Evolutionary conservation across 2,329 filamentous ascomycete species (phyloP), one percentile per base, ranked within the genome.

Genomic region (Fusarium sp.): DNA sequence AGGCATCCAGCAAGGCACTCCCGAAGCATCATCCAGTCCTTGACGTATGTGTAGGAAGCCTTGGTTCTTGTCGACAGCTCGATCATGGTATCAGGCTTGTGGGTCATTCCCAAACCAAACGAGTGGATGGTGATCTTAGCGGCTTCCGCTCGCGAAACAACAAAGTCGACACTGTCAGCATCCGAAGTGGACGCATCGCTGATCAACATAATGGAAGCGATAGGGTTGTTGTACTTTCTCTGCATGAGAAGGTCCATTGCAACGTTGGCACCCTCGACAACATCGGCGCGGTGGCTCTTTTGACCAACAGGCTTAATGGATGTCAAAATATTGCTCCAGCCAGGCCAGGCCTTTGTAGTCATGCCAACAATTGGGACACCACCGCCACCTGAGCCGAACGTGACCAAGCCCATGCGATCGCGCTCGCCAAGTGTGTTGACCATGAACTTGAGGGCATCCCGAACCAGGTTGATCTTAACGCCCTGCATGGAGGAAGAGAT

Each of bases 1-100:
- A 99, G 84, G 76, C 95, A 98, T 45, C 96, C 96, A 25, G 94
- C 96, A 46, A 98, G 87, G 79, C 96, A 98, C 80, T 99, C 96
- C 29, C 96, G 91, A 37, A 99, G 87, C 95, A 98, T 99, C 95
- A 98, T 98, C 96, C 96, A 99, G 80, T 99, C 96, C 82, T 98
- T 99, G 73, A 99, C 94, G 76, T 98, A 99, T 2, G 94, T 97
- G 77, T 98, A 99, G 2, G 94, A 97, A 7, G 94, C 96, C 82
- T 98, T 99, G 6, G 96, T 99, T 65, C 94, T 88, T 9, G 93
- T 96, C 1, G 96, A 98, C 14, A 99, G 84, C 81, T 98, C 95
- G 69, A 99, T 97, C 94, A 99, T 97, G 1, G 94, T 98, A 78
- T 99, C 96, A 7, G 96, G 96, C 81, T 98, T 98, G 81, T 99